Evolutionary conservation across 2,329 filamentous ascomycete genomes (phyloP).

Genomic region (Fusarium temperatum): DNA sequence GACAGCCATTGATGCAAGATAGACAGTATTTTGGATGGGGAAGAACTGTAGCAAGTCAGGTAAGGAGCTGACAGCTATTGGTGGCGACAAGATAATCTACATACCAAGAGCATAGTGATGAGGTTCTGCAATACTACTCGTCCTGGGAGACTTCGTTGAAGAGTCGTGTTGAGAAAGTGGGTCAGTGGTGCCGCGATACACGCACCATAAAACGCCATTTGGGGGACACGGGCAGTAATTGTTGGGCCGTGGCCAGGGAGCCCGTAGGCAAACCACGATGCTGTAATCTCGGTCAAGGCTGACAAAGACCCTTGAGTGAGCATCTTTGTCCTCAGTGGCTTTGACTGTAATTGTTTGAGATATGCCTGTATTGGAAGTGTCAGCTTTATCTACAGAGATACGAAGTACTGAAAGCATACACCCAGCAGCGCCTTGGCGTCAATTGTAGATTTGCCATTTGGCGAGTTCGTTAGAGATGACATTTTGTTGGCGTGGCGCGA

Average conservation of each 20-base stretch:
- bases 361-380: background rate
- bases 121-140: background rate
- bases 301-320: constrained; percentile 4
- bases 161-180: constrained; percentile 8
- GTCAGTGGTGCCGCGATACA: constrained; percentile 13
- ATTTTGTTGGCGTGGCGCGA: background rate
- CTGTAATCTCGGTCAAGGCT: constrained; percentile 13
- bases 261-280: constrained; percentile 7
- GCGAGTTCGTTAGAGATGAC: background rate
- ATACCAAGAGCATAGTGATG: constrained; percentile 4
- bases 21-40: constrained; percentile 18
- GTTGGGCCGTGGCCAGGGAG: constrained; percentile 14
- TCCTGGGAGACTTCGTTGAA: background rate
- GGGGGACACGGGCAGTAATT: constrained; percentile 16
- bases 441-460: background rate
- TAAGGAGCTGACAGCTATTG: background rate
- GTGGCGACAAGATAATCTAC: background rate
- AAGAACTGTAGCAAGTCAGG: background rate
- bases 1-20: constrained; percentile 19
- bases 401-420: background rate
- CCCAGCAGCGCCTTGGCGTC: constrained; percentile 7
- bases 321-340: constrained; percentile 19
- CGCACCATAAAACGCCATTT: constrained; percentile 25
- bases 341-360: constrained; percentile 15
- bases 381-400: background rate